Conservation (phyloP, 257 asterid genomes). For the Eucommia ulmoides region DNA sequence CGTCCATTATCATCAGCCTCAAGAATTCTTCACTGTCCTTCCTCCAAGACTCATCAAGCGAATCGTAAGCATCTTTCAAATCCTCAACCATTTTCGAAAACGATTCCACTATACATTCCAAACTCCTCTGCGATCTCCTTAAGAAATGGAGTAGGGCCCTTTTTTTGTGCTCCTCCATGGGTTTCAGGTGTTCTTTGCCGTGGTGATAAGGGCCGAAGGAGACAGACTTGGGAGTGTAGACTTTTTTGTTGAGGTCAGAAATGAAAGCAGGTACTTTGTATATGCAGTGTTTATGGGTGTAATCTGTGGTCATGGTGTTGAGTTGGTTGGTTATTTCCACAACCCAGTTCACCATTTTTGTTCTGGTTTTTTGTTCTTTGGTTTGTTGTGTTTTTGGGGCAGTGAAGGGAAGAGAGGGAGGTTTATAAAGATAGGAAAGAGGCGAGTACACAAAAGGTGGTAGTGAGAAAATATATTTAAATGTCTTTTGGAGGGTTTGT, state of each 20-base stretch:
- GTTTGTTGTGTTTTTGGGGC: too few relatives aligned
- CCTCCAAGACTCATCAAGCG: conserved; percentile 3
- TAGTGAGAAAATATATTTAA: too few relatives aligned
- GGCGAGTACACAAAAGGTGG: too few relatives aligned
- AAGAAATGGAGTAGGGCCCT: background rate
- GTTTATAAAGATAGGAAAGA: too few relatives aligned
- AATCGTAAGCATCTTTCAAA: background rate
- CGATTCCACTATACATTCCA: background rate
- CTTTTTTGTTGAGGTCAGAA: background rate
- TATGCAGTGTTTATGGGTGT: background rate
- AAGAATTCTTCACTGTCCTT: conserved; percentile 8
- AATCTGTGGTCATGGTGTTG: too few relatives aligned
- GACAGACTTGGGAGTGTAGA: background rate
- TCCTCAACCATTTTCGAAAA: background rate
- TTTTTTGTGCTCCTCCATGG: background rate
- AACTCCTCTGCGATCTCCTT: background rate
- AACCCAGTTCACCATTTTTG: too few relatives aligned
- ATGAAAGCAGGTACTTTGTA: background rate
- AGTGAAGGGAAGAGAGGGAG: too few relatives aligned
- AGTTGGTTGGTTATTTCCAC: too few relatives aligned
- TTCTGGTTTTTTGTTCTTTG: too few relatives aligned
- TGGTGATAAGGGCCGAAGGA: conserved; percentile 1
- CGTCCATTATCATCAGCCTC: conserved; percentile 25
- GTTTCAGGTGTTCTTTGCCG: background rate
- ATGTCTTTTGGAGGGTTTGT: too few relatives aligned